These are phyloP conservation scores for Trypethelium eluteriae DNA, from an alignment of 495 filamentous ascomycete species.

Conservation along the genomic window DNA sequence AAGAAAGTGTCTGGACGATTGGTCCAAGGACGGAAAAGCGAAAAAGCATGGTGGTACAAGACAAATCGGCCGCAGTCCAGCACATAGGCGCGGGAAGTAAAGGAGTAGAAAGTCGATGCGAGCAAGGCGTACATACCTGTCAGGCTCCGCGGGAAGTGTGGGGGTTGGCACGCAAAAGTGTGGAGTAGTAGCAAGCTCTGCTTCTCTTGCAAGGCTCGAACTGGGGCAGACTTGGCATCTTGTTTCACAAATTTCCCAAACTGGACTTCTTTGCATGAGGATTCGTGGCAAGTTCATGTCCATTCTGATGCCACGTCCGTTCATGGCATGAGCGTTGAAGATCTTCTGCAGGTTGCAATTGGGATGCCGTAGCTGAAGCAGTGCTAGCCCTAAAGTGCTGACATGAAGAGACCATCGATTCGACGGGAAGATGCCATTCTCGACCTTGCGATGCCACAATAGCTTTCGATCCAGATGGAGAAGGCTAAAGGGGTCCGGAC, in stretches of 20 bases:
- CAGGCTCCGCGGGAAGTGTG: background rate
- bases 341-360: background rate
- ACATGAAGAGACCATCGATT: background rate
- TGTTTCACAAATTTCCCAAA: conserved; percentile 10
- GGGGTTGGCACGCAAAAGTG: background rate
- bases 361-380: background rate
- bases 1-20: background rate
- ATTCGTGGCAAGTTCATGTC: background rate
- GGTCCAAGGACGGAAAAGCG: background rate
- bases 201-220: background rate
- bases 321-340: background rate
- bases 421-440: background rate
- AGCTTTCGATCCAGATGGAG: background rate
- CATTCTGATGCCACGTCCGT: background rate
- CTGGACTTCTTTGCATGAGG: conserved; percentile 4
- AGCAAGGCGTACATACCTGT: background rate
- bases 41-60: conserved; percentile 3
- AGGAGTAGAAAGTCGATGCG: background rate
- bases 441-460: background rate
- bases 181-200: background rate
- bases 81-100: background rate
- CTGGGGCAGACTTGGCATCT: background rate
- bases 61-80: background rate
- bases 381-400: background rate
- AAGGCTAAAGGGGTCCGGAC: background rate